Evolutionary conservation across 306 rosid species (phyloP).

Genomic region (Elaeagnus macrophylla): DNA sequence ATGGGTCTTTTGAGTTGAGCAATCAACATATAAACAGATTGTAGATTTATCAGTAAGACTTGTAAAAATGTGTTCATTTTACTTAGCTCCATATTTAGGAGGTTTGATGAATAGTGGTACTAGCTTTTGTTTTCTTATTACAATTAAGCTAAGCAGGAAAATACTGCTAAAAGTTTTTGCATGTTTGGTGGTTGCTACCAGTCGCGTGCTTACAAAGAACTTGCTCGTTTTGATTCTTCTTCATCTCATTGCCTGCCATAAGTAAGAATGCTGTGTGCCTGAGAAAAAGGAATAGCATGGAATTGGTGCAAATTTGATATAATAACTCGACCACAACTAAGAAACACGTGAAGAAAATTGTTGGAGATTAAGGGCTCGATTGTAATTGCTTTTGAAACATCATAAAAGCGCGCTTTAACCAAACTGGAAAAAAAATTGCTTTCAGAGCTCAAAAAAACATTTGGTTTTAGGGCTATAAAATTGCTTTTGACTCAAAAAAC

Average conservation of each 20-base stretch:
- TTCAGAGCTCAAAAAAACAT: too few relatives aligned
- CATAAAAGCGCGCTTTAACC: too few relatives aligned
- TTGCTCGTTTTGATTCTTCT: constrained; percentile 43
- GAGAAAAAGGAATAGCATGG: constrained; percentile 11
- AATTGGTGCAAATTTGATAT: not conserved
- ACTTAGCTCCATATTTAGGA: not conserved
- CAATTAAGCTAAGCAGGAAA: not conserved
- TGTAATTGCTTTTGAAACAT: too few relatives aligned
- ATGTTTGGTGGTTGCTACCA: constrained; percentile 24
- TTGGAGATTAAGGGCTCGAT: not conserved
- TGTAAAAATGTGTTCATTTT: constrained; percentile 1
- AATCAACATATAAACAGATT: too few relatives aligned
- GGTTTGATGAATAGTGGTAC: constrained; percentile 9
- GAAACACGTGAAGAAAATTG: not conserved
- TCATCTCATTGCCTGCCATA: constrained; percentile 67
- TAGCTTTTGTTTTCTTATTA: not conserved
- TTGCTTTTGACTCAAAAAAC: too few relatives aligned
- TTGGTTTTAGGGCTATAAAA: too few relatives aligned
- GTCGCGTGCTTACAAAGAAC: constrained; percentile 44
- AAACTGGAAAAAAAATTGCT: too few relatives aligned
- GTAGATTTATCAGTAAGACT: not conserved
- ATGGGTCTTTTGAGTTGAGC: too few relatives aligned
- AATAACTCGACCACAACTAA: not conserved
- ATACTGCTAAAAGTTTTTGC: constrained; percentile 19
- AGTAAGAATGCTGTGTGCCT: constrained; percentile 88